Conservation (phyloP, 225 moss, liverwort and hornwort species). For the Lunularia cruciata region DNA sequence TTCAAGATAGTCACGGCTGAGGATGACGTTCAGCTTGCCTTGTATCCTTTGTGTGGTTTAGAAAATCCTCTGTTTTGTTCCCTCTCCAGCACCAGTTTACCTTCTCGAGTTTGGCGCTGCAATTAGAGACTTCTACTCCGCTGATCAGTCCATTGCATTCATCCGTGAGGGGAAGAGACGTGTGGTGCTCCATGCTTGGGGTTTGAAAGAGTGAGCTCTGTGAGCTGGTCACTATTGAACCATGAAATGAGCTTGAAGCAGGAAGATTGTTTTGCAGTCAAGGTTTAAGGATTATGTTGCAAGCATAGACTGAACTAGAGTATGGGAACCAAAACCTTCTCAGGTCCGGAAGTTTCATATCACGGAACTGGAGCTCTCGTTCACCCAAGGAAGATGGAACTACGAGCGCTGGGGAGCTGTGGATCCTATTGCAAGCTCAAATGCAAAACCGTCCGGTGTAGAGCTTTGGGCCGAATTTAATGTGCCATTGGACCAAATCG, state of each 20-base stretch:
- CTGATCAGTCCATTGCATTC: too few relatives aligned
- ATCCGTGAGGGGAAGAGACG: too few relatives aligned
- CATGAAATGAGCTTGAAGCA: not conserved
- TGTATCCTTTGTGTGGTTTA: too few relatives aligned
- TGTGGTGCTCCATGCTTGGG: too few relatives aligned
- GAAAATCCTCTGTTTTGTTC: too few relatives aligned
- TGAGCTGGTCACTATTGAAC: not conserved
- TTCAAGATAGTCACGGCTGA: too few relatives aligned
- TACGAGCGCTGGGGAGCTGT: slow-evolving; percentile 77
- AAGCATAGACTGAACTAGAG: too few relatives aligned
- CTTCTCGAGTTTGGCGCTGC: too few relatives aligned
- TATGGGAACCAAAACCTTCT: too few relatives aligned
- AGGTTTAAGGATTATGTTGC: not conserved
- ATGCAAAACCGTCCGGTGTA: slow-evolving; percentile 80
- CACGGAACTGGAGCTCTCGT: slow-evolving; percentile 84
- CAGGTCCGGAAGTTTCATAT: slow-evolving; percentile 68
- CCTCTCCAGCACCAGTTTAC: too few relatives aligned
- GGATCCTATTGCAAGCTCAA: slow-evolving; percentile 48
- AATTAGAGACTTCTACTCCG: too few relatives aligned
- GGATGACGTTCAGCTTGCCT: too few relatives aligned
- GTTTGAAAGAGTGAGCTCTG: not conserved
- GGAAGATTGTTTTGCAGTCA: not conserved
- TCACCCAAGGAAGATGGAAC: slow-evolving; percentile 95
- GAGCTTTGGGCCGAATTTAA: slow-evolving; percentile 80
- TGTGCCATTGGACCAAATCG: slow-evolving; percentile 50